These are phyloP conservation scores for Fraxinus cuspidata DNA, from an alignment of 257 asterid species.

Conservation along the genomic window DNA sequence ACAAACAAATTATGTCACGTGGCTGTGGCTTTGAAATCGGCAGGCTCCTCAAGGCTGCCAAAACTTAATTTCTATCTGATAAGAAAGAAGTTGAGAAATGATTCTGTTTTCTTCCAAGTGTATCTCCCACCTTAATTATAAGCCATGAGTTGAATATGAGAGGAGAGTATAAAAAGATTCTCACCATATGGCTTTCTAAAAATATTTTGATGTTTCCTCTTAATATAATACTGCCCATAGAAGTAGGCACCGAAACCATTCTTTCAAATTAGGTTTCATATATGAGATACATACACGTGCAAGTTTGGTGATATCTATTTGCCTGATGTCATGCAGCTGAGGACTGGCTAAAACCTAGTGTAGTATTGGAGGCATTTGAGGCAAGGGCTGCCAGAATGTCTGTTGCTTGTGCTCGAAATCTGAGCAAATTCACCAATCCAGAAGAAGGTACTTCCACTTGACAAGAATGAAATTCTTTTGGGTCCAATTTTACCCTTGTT, in stretches of 20 bases:
- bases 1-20: too few relatives aligned
- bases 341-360: conserved; percentile 84
- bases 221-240: neutral
- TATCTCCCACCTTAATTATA: neutral
- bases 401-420: conserved; percentile 66
- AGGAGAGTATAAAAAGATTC: neutral
- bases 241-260: neutral
- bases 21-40: too few relatives aligned
- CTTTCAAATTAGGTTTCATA: neutral
- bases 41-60: too few relatives aligned
- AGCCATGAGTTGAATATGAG: neutral
- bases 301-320: conserved; percentile 26
- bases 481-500: neutral
- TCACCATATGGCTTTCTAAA: neutral
- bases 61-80: too few relatives aligned
- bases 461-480: conserved; percentile 7
- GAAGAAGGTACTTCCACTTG: conserved; percentile 71
- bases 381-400: conserved; percentile 94
- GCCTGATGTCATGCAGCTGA: conserved; percentile 57
- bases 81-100: neutral
- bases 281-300: conserved; percentile 3
- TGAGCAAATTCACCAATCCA: conserved; percentile 74
- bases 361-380: conserved; percentile 90
- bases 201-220: neutral
- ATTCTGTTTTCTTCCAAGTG: neutral